Base-by-base conservation (phyloP, 371 early-diverging fungal genomes). In the Neoconidiobolus thromboides region DNA sequence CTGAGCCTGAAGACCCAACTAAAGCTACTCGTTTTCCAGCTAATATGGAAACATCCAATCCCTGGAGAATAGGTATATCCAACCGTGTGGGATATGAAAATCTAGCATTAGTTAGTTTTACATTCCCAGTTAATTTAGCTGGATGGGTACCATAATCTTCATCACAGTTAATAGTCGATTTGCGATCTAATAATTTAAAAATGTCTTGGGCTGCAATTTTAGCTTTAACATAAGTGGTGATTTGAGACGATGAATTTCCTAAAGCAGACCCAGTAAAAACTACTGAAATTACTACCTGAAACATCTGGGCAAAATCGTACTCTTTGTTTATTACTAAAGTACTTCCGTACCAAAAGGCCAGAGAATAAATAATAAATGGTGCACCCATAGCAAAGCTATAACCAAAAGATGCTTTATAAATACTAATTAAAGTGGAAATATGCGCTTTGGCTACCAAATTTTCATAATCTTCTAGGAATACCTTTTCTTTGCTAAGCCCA, bases 291-390 rank as follows among this genome's bases (percentile, higher is more conserved):
- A 89, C 84, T 47, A 84, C 87, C 46, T 70, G 77, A 2, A 86
- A 61, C 4, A 85, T 77, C 26, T 66, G 60, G 52, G 52, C 43
- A 9, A 52, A 59, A 63, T 55, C 64, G 61, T 67, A 61, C 37
- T 61, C 50, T 15, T 42, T 39, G 1, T 1, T 40, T 5, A 15
- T 10, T 49, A 80, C 75, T 38, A 83, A 71, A 47, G 66, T 69
- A 15, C 78, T 63, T 57, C 89, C 90, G 59, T 83, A 87, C 81
- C 82, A 89, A 74, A 89, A 89, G 3, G 83, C 81, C 2, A 89
- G 74, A 9, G 83, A 76, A 51, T 85, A 86, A 10, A 80, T 76
- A 43, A 70, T 61, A 60, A 81, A 86, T 50, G 87, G 72, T 58
- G 76, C 70, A 59, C 77, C 74, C 64, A 81, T 82, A 37, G 81